Evolutionary conservation across 768 basidiomycete genomes (phyloP).

Genomic region (Podaxis rugospora): DNA sequence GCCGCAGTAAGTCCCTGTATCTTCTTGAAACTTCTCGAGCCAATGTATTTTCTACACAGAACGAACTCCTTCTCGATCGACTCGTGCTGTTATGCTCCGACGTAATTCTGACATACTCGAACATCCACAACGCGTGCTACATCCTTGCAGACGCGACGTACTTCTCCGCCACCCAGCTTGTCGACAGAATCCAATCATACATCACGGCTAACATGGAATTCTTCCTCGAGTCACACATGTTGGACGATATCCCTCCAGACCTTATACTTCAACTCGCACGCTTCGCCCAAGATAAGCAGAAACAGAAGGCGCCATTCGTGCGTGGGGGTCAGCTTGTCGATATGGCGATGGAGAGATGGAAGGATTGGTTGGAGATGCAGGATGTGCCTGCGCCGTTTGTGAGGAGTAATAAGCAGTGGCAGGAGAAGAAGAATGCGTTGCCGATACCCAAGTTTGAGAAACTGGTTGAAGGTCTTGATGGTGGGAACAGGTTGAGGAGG

Average conservation of each 20-base stretch:
- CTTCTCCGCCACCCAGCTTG: slow-evolving; percentile 66
- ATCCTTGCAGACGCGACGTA: slow-evolving; percentile 80
- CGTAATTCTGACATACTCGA: slow-evolving; percentile 63
- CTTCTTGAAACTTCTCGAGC: background rate
- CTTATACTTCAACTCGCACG: slow-evolving; percentile 65
- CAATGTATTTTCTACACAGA: slow-evolving; percentile 36
- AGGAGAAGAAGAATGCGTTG: slow-evolving; percentile 16
- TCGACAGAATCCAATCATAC: slow-evolving; percentile 70
- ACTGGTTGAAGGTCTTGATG: background rate
- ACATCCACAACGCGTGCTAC: slow-evolving; percentile 71
- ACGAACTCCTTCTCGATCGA: slow-evolving; percentile 84
- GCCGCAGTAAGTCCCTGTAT: slow-evolving; percentile 57
- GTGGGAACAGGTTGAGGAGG: slow-evolving; percentile 11
- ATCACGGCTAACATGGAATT: slow-evolving; percentile 83
- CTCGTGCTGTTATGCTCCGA: slow-evolving; percentile 80
- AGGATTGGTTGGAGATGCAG: slow-evolving; percentile 65
- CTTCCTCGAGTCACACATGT: slow-evolving; percentile 72
- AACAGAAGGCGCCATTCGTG: slow-evolving; percentile 59
- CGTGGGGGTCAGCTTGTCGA: slow-evolving; percentile 51
- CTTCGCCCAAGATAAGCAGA: slow-evolving; percentile 57
- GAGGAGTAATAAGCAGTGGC: slow-evolving; percentile 17
- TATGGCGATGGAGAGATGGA: slow-evolving; percentile 53
- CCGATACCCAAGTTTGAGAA: slow-evolving; percentile 11
- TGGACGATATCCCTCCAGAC: slow-evolving; percentile 68
- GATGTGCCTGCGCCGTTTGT: slow-evolving; percentile 63